phyloP scores from a whole-genome alignment of 2,329 filamentous ascomycete genomes.

The Rhynchosporium secalis region DNA sequence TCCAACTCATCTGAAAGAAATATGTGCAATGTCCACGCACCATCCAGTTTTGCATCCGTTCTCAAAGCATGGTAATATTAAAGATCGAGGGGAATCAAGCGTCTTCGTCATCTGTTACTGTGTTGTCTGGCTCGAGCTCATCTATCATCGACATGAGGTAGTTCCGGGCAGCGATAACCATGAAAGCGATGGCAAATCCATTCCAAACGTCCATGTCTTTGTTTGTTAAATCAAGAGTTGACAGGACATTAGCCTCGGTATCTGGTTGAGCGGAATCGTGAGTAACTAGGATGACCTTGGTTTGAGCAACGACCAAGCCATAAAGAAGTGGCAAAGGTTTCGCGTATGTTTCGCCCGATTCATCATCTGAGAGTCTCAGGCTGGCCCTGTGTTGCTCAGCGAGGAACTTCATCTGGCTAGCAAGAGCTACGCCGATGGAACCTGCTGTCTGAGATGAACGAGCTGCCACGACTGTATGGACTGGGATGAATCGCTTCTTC shows the following conservation, averaged over 20 bases:
- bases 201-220: slow-evolving; percentile 40
- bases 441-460: slow-evolving; percentile 26
- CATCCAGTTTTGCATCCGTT: neutral
- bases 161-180: slow-evolving; percentile 37
- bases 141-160: slow-evolving; percentile 38
- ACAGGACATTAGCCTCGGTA: slow-evolving; percentile 33
- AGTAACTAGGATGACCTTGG: slow-evolving; percentile 36
- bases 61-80: neutral
- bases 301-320: slow-evolving; percentile 38
- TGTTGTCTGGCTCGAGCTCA: slow-evolving; percentile 33
- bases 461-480: slow-evolving; percentile 31
- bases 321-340: slow-evolving; percentile 39
- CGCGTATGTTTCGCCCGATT: slow-evolving; percentile 29
- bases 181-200: slow-evolving; percentile 39
- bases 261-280: slow-evolving; percentile 36
- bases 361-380: slow-evolving; percentile 28
- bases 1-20: slow-evolving; percentile 2
- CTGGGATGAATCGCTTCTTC: slow-evolving; percentile 37
- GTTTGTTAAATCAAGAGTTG: slow-evolving; percentile 37
- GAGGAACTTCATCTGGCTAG: slow-evolving; percentile 35
- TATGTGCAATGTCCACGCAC: neutral
- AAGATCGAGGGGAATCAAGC: slow-evolving; percentile 11
- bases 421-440: slow-evolving; percentile 30
- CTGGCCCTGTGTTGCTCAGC: slow-evolving; percentile 34
- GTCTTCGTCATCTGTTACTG: slow-evolving; percentile 31